These are phyloP conservation scores for Lactuca sativa DNA, from an alignment of 129 eudicot species.

Conservation along the genomic window DNA sequence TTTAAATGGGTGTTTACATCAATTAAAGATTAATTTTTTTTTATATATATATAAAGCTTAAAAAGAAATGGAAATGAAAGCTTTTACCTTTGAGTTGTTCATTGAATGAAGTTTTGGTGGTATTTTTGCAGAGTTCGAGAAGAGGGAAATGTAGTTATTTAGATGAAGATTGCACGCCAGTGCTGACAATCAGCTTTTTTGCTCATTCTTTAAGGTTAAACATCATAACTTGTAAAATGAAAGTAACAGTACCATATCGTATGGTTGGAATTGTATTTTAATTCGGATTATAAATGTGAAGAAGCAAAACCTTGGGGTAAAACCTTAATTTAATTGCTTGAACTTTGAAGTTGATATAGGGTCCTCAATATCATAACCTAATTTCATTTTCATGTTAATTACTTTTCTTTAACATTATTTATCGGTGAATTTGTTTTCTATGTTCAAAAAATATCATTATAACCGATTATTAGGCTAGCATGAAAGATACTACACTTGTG, in stretches of 20 bases:
- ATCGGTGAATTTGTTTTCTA: too few species aligned
- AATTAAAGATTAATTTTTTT: too few species aligned
- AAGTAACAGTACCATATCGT: constrained; percentile 6
- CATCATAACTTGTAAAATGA: constrained; percentile 29
- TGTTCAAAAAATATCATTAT: too few species aligned
- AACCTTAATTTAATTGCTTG: too few species aligned
- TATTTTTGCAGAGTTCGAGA: constrained; percentile 28
- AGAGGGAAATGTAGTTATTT: constrained; percentile 33
- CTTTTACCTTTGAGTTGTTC: neutral
- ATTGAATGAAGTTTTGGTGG: neutral
- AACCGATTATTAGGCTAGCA: too few species aligned
- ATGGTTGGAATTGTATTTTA: neutral
- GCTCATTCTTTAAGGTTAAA: constrained; percentile 32
- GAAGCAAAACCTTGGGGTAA: too few species aligned
- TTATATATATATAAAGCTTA: neutral
- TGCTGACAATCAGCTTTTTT: constrained; percentile 64
- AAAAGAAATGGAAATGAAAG: neutral
- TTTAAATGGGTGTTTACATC: neutral
- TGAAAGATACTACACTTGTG: too few species aligned
- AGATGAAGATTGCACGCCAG: constrained; percentile 63
- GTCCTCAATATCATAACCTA: too few species aligned
- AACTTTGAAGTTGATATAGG: too few species aligned
- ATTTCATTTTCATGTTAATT: too few species aligned
- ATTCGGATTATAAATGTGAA: too few species aligned
- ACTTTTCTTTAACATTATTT: too few species aligned